A percentile compares a stretch with the other conserved stretches of the same genome.
phyloP scores from a whole-genome alignment of 441 rosid genomes.

The Cnidoscolus chayamansa region DNA sequence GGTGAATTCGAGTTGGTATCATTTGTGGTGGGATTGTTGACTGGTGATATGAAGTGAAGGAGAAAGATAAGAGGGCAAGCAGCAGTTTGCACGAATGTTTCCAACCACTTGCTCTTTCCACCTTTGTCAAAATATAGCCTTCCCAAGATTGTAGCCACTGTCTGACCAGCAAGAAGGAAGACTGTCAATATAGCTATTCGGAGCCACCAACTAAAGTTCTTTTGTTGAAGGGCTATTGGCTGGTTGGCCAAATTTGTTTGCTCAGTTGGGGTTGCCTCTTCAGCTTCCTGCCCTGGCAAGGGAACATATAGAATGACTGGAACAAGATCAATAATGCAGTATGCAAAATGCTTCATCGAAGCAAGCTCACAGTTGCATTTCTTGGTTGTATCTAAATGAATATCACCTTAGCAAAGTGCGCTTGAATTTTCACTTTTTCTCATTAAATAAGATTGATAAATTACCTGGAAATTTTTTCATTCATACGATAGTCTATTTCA shows the following conservation, averaged over 20 bases:
- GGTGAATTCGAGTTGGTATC: neutral
- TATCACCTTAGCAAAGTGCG: too few relatives aligned
- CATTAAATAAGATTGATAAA: too few relatives aligned
- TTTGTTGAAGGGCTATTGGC: conserved; percentile 2
- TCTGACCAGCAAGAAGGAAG: conserved; percentile 45
- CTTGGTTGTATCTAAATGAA: too few relatives aligned
- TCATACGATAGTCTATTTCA: too few relatives aligned
- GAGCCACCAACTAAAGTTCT: conserved; percentile 36
- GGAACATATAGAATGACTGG: neutral
- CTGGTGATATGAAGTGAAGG: conserved; percentile 12
- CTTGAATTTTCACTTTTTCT: too few relatives aligned
- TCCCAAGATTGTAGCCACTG: conserved; percentile 44
- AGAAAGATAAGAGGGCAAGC: conserved; percentile 49
- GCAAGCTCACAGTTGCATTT: too few relatives aligned
- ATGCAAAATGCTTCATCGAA: too few relatives aligned
- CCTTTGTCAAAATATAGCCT: conserved; percentile 51
- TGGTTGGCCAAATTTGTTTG: conserved; percentile 3
- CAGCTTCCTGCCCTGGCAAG: conserved; percentile 21
- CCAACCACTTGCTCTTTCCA: conserved; percentile 65
- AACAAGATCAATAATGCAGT: too few relatives aligned
- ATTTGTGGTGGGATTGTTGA: neutral
- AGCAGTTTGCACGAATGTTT: conserved; percentile 45
- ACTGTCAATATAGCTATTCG: conserved; percentile 21
- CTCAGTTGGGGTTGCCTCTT: conserved; percentile 14
- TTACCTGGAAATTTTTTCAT: too few relatives aligned